These are phyloP conservation scores for Corymbia calophylla DNA, from an alignment of 441 rosid species.

Conservation along the genomic window DNA sequence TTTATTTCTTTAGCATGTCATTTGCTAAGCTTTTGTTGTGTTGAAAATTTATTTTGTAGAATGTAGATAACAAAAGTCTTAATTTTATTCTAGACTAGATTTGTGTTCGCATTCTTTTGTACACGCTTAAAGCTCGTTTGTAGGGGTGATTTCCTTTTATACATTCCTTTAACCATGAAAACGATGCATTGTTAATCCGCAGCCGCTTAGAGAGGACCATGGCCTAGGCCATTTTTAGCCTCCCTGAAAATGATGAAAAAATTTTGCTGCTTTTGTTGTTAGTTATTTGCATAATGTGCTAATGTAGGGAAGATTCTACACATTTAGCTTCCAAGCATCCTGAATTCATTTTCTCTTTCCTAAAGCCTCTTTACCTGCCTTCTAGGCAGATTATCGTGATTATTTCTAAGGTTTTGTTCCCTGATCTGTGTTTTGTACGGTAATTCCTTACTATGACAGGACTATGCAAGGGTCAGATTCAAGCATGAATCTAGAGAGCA, in stretches of 20 bases:
- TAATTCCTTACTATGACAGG: slow-evolving; percentile 25
- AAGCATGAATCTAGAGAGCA: slow-evolving; percentile 50
- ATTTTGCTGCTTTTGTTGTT: not conserved
- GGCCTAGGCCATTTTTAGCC: not conserved
- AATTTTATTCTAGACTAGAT: not conserved
- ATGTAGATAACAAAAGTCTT: not conserved
- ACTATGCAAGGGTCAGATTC: slow-evolving; percentile 51
- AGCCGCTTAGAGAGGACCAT: not conserved
- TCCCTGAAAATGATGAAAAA: not conserved
- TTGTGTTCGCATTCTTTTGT: not conserved
- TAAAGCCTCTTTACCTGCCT: not conserved
- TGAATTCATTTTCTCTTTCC: not conserved
- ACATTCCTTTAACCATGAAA: not conserved
- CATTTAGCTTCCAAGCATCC: not conserved
- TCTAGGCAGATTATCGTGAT: not conserved
- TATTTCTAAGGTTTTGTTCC: not conserved
- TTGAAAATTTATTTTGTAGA: not conserved
- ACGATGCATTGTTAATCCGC: not conserved
- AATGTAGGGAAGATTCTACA: not conserved
- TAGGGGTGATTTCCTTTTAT: not conserved
- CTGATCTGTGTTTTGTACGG: not conserved
- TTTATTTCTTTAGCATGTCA: not conserved
- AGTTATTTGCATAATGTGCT: not conserved
- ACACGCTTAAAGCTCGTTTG: not conserved
- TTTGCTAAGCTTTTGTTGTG: not conserved